Conservation (phyloP, 345 rosid species). For the Triadica sebifera region DNA sequence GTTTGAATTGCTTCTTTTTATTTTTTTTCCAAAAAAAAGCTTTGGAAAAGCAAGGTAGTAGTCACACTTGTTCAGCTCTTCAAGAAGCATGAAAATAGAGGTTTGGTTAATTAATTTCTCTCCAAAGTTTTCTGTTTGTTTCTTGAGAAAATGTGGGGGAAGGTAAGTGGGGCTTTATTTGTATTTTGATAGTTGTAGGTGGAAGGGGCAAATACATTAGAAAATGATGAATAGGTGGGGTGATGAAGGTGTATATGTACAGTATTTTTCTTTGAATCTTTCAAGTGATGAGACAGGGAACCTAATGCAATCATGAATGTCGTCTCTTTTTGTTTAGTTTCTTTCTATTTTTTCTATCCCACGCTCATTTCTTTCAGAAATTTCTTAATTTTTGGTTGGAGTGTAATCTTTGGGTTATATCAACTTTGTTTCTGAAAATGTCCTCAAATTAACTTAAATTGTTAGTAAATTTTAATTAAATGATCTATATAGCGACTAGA, state of each 20-base stretch:
- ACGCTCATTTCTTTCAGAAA: constrained; percentile 6
- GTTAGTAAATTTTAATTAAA: no score
- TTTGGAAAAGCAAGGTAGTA: no score
- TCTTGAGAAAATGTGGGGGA: constrained; percentile 22
- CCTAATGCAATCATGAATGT: constrained; percentile 37
- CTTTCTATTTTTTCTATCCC: not conserved
- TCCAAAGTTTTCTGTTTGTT: constrained; percentile 10
- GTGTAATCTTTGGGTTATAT: no score
- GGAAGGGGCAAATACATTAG: constrained; percentile 41
- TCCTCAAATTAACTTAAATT: no score
- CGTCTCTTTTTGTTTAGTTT: constrained; percentile 20
- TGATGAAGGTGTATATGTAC: constrained; percentile 49
- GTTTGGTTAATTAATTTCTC: no score
- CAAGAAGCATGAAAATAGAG: no score
- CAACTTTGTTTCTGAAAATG: no score
- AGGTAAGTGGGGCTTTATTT: constrained; percentile 5
- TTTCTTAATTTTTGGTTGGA: not conserved
- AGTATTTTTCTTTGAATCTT: constrained; percentile 24
- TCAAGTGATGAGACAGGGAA: constrained; percentile 27
- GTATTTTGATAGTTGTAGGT: constrained; percentile 35
- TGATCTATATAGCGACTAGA: no score
- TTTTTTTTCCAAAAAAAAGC: not conserved
- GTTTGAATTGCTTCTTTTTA: not conserved
- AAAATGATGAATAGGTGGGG: constrained; percentile 37
- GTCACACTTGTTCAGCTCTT: no score